These are phyloP conservation scores for Henningerozyma blattae DNA, from an alignment of 805 yeast genomes.

Conservation along the genomic window DNA sequence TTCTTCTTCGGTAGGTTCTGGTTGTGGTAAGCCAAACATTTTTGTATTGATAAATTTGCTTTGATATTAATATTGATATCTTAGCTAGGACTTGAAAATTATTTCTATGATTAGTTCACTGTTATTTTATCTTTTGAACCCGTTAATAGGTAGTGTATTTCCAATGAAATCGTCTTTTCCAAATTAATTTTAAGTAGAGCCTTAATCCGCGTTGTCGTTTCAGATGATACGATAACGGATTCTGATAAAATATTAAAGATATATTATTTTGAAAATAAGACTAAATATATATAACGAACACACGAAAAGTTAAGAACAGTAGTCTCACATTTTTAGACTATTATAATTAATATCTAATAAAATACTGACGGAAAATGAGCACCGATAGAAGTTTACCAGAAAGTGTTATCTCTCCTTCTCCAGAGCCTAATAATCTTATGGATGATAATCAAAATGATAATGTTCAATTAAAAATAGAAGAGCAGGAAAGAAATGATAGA, in stretches of 20 bases:
- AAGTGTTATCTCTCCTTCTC: not conserved
- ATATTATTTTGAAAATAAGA: too few species aligned
- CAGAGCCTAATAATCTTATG: not conserved
- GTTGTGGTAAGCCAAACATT: conserved; percentile 41
- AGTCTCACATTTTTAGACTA: not conserved
- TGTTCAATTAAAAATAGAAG: not conserved
- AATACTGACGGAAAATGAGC: not conserved
- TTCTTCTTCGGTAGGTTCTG: conserved; percentile 48
- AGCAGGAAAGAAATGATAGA: conserved; percentile 7
- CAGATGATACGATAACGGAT: too few species aligned
- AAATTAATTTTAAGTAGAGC: not conserved
- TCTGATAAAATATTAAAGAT: too few species aligned
- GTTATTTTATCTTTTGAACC: not conserved
- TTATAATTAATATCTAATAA: too few species aligned
- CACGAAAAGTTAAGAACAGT: too few species aligned
- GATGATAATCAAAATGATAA: not conserved
- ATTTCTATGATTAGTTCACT: not conserved
- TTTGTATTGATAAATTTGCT: too few species aligned
- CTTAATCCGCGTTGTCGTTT: too few species aligned
- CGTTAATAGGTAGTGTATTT: not conserved
- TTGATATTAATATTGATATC: too few species aligned
- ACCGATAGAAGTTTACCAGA: not conserved
- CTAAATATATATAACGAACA: too few species aligned
- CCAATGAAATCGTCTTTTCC: not conserved
- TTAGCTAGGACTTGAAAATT: too few species aligned